Evolutionary conservation across 345 rosid species (phyloP).

Genomic region (Lenwebbia sp.): DNA sequence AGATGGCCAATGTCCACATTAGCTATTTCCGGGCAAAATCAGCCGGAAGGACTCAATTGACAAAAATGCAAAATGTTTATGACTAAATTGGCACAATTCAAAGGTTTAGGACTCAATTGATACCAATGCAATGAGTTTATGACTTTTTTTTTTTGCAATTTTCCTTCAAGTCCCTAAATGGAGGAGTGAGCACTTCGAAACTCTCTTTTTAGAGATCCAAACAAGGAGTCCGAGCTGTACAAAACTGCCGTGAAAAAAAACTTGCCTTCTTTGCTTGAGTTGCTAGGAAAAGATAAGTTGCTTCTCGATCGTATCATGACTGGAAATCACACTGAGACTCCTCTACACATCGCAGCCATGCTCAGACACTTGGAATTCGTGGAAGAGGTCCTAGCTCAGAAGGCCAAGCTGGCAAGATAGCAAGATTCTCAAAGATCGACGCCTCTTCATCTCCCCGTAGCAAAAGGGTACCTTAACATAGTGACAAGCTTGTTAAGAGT

Average conservation of each 20-base stretch:
- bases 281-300: slow-evolving; percentile 3
- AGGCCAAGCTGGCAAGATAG: background rate
- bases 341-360: background rate
- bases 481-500: background rate
- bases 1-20: too few species aligned
- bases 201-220: background rate
- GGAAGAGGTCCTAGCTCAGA: background rate
- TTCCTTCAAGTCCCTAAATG: too few species aligned
- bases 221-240: background rate
- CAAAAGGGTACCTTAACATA: slow-evolving; percentile 3
- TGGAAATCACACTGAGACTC: background rate
- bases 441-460: slow-evolving; percentile 12
- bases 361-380: slow-evolving; percentile 4
- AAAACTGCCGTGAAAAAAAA: background rate
- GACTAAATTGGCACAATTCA: too few species aligned
- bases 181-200: background rate
- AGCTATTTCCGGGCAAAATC: too few species aligned
- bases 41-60: too few species aligned
- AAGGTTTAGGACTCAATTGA: too few species aligned
- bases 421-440: slow-evolving; percentile 4
- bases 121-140: too few species aligned
- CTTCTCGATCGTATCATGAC: background rate
- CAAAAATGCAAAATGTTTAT: too few species aligned
- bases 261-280: background rate
- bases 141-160: too few species aligned